Evolutionary conservation across 176 grass and related monocot genomes (phyloP).

Genomic region (Pontederia paniculata): DNA sequence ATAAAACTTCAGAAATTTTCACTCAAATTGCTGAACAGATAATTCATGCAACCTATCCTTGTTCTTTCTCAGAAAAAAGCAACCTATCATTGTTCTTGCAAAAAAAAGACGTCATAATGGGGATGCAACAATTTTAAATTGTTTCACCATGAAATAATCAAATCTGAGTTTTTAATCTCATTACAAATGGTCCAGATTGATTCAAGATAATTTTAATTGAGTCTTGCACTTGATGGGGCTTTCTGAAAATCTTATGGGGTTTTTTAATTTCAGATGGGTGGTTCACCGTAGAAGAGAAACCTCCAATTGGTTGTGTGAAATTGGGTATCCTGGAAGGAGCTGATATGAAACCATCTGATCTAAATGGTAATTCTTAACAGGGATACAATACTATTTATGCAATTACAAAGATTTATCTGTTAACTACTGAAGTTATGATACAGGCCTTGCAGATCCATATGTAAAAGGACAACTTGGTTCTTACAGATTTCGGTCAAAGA

Average conservation of each 20-base stretch:
- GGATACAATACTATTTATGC: background rate
- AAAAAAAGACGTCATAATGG: too few relatives aligned
- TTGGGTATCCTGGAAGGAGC: slow-evolving; percentile 88
- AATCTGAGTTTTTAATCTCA: too few relatives aligned
- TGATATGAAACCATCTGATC: slow-evolving; percentile 89
- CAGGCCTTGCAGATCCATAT: slow-evolving; percentile 89
- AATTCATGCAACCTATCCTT: background rate
- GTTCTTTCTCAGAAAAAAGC: too few relatives aligned
- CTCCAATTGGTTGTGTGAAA: slow-evolving; percentile 60
- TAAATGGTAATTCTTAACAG: slow-evolving; percentile 57
- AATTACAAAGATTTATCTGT: background rate
- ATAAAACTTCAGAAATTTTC: too few relatives aligned
- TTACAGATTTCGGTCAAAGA: slow-evolving; percentile 76
- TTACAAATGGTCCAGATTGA: too few relatives aligned
- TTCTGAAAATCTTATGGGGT: slow-evolving; percentile 9
- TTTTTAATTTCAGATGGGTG: slow-evolving; percentile 50
- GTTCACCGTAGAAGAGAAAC: slow-evolving; percentile 74
- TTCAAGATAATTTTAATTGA: background rate
- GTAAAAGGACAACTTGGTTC: slow-evolving; percentile 64
- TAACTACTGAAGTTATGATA: slow-evolving; percentile 4
- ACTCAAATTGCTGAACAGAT: too few relatives aligned
- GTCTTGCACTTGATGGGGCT: background rate
- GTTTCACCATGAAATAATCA: too few relatives aligned
- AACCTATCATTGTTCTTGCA: too few relatives aligned
- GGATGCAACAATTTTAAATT: too few relatives aligned